Base-by-base conservation (phyloP, 495 filamentous ascomycete species). In the Penicillium waksmanii region DNA sequence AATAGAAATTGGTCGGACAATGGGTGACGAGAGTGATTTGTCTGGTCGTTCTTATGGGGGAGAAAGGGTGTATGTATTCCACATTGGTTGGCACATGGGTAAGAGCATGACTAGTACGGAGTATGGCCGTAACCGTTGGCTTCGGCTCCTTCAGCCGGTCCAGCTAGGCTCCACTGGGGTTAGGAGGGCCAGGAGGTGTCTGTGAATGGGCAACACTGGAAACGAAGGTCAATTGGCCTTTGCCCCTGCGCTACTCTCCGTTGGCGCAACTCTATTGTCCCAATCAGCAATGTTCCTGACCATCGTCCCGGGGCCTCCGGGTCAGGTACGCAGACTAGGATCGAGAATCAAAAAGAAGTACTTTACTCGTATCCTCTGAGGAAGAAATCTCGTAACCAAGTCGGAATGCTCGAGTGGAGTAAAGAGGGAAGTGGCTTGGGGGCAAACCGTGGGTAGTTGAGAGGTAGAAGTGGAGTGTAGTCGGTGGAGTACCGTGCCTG, bases 81-180 rank as follows among this genome's bases (percentile, higher is more conserved):
- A 12, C 0, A 5, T n/a, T 44, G 42, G 42, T n/a, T 44, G 6
- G 8, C 27, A 31, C 27, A 31, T 31, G 27, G 27, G 5, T 31
- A 31, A 31, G 27, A 31, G 5, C 27, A 31, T 31, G 27, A 31
- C 27, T 31, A 31, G 27, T 31, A 8, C 8, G 6, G 5, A 31
- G 27, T 31, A 8, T 31, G 6, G 5, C 3, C 5, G 8, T 13
- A 6, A 44, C 42, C 42, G 42, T 44, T 44, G 42, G 42, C 7
- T 44, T 51, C 56, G 56, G 56, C 17, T 51, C 21, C 13, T 51
- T 44, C 36, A 58, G 35, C 55, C 55, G 48, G 17, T 23, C 33
- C 23, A 13, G 42, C 55, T 51, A 51, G 49, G 6, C 55, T 38
- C 21, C 35, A 25, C 21, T 15, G 44, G 31, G 54, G 11, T 48